phyloP scores from a whole-genome alignment of 176 grass and related monocot genomes.

The Zoysia japonica region DNA sequence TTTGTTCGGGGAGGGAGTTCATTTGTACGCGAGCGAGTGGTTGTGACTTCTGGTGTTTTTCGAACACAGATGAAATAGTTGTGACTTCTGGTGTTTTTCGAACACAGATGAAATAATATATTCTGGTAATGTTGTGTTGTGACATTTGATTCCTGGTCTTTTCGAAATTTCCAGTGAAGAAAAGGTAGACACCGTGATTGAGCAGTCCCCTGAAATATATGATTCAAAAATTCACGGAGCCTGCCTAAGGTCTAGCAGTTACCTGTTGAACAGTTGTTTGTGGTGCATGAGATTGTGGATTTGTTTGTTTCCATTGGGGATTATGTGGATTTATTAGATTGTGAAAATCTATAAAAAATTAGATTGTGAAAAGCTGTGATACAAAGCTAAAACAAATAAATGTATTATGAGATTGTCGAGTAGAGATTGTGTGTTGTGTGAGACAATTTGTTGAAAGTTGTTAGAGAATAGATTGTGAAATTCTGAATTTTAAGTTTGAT shows the following conservation, averaged over 20 bases:
- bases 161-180: no score
- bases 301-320: no score
- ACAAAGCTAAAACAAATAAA: no score
- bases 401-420: no score
- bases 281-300: background rate
- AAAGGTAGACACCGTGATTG: background rate
- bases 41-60: background rate
- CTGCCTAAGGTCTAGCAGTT: background rate
- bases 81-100: background rate
- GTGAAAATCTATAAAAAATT: no score
- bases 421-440: no score
- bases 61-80: background rate
- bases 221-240: no score
- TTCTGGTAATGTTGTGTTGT: background rate
- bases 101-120: constrained; percentile 8
- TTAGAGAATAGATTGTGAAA: no score
- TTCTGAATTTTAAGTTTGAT: no score
- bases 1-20: constrained; percentile 17
- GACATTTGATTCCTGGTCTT: background rate
- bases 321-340: no score
- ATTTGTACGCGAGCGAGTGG: constrained; percentile 23
- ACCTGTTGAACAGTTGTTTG: background rate
- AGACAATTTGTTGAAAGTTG: no score
- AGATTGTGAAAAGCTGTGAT: no score
- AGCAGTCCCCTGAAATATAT: background rate